Evolutionary conservation across 345 rosid species (phyloP), one percentile per base, ranked within the genome.

Genomic region (Salix udensis): DNA sequence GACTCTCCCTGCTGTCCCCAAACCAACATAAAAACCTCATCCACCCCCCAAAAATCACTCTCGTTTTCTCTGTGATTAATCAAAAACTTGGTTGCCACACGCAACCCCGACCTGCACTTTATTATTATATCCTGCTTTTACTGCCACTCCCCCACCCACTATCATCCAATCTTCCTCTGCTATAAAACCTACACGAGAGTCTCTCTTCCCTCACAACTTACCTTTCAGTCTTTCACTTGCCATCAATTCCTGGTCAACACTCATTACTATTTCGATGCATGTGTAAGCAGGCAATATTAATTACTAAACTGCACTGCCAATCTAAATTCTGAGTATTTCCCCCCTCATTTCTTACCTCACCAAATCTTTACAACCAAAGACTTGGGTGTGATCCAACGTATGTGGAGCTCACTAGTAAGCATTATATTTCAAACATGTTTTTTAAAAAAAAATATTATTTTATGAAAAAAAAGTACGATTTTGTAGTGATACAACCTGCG

Each of bases 21-120:
- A 60, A 72, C 73, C 76, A 69, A 58, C 77, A 73, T 48, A 50
- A 78, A 50, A 78, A 64, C n/a, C 28, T 23, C 70, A 73, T 21
- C 42, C 6, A 3, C 75, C 58, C 39, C 46, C 48, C 55, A 46
- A 13, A 46, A 14, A 46, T 26, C 62, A 67, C 12, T 68, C 13
- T 28, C 10, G 34, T 53, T 26, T 26, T 24, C 31, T 40, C 60
- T 19, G 36, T 21, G 60, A 60, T 79, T 72, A 76, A 73, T 76
- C 21, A 71, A 77, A 77, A 67, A 50, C 76, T 83, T 30, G 74
- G 74, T 75, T 65, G 80, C 76, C 44, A 79, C 89, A 86, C 89
- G 89, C 87, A 82, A 84, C 81, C 86, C 84, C 74, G 73, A 81
- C 86, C 81, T 76, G 84, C 37, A 23, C 67, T 31, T 18, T 34